A percentile compares a stretch with the other conserved stretches of the same genome.
Conservation (phyloP, 805 yeast genomes). For the Yarrowia hollandica region DNA sequence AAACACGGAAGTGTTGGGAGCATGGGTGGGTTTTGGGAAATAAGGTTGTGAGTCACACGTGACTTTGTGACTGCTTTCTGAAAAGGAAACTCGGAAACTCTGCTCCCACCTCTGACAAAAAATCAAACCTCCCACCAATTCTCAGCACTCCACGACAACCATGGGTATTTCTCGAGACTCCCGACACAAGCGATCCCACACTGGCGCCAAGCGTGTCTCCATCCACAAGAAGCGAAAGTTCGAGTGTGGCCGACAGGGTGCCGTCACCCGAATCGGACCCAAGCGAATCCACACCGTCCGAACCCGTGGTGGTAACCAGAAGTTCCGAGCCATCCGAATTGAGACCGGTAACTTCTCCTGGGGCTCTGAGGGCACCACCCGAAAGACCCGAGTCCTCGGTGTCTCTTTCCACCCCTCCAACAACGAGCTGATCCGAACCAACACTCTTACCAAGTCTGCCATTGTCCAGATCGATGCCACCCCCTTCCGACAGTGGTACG, state of each 20-base stretch:
- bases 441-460: conserved; percentile 98
- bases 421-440: conserved; percentile 99
- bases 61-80: conserved; percentile 27
- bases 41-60: conserved; percentile 5
- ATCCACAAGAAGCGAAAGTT: conserved; percentile 99
- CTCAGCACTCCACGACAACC: conserved; percentile 41
- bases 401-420: conserved; percentile 99
- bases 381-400: conserved; percentile 98
- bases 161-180: conserved; percentile 99
- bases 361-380: conserved; percentile 98
- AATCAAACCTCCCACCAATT: conserved; percentile 21
- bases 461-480: conserved; percentile 99
- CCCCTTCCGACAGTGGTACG: conserved; percentile 99
- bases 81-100: not conserved
- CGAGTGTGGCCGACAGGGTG: conserved; percentile 99
- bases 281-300: conserved; percentile 99
- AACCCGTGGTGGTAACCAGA: conserved; percentile 99
- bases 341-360: conserved; percentile 98
- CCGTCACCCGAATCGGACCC: conserved; percentile 98
- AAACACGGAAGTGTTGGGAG: too few relatives aligned
- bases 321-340: conserved; percentile 99
- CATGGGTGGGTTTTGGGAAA: too few relatives aligned
- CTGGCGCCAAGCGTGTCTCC: conserved; percentile 99
- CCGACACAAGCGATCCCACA: conserved; percentile 99
- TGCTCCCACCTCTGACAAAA: conserved; percentile 27